phyloP scores from a whole-genome alignment of 225 moss, liverwort and hornwort species.

The Sphagnum contortum region DNA sequence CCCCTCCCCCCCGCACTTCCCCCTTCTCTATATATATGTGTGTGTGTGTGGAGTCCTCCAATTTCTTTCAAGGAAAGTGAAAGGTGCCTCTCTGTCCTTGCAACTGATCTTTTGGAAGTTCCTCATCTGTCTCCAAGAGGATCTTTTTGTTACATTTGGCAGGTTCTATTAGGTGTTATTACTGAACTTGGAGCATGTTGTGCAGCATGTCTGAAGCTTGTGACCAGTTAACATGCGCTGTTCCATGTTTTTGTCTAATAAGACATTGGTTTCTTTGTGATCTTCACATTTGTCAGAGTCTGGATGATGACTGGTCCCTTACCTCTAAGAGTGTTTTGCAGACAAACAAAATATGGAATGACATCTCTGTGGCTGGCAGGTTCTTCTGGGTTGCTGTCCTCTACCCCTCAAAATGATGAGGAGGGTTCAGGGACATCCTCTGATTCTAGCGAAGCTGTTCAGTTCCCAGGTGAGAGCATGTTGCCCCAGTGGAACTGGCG shows the following conservation, averaged over 20 bases:
- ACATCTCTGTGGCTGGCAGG: neutral
- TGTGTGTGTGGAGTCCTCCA: too few species aligned
- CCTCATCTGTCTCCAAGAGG: neutral
- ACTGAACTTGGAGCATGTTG: too few species aligned
- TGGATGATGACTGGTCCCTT: too few species aligned
- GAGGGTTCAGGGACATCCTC: conserved; percentile 10
- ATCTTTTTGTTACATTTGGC: too few species aligned
- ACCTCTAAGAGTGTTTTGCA: neutral
- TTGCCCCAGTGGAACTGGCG: conserved; percentile 82
- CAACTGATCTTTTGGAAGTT: conserved; percentile 1
- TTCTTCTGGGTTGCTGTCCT: neutral
- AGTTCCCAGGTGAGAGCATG: conserved; percentile 18
- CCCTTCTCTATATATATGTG: neutral
- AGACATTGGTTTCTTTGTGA: too few species aligned
- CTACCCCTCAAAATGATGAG: conserved; percentile 9
- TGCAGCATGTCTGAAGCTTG: too few species aligned
- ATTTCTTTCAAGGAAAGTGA: too few species aligned
- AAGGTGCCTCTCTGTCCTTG: too few species aligned
- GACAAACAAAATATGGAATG: neutral
- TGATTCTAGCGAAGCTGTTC: conserved; percentile 8
- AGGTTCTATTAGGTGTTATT: too few species aligned
- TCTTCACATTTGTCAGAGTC: too few species aligned
- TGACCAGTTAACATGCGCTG: too few species aligned
- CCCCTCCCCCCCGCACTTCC: neutral
- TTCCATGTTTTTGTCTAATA: too few species aligned